Evolutionary conservation across 1,139 yeast genomes (phyloP), one percentile per base, ranked within the genome.

Genomic region (Debaryomyces sp.): DNA sequence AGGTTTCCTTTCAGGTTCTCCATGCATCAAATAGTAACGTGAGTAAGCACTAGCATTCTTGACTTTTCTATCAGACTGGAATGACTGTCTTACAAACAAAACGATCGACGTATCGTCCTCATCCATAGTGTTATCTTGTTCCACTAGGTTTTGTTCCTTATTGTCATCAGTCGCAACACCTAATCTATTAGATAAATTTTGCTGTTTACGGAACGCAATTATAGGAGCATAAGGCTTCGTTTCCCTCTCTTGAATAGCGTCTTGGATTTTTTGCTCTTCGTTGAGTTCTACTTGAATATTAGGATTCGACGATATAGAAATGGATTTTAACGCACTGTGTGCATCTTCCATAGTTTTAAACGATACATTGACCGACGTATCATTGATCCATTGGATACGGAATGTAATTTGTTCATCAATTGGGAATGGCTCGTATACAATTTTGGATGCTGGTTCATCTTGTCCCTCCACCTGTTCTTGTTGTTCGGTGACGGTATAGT

Each of bases 351-450:
- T 75, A 22, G 74, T 67, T 32, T 70, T 66, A 59, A 82, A 87
- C 3, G 77, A 82, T 13, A 85, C 62, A 50, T 81, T 82, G 24
- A 85, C 77, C 1, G 81, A 70, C 13, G 78, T 61, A 61, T 87
- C 95, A 59, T 87, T 81, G 41, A 87, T 77, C 95, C 95, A 87
- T 58, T 87, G 85, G 24, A 86, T 65, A 45, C 72, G 68, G 62
- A 80, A 84, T 18, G 60, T 62, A 13, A 66, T 52, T 45, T 67
- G 71, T 3, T 67, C 62, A 32, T 64, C 68, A 23, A 61, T 52
- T 1, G 73, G 70, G 18, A 60, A 54, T 10, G 63, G 65, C 34
- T 63, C 64, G 48, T 67, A 70, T 8, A 52, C 52, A n/a, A 45
- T 43, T 23, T 51, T 57, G 7, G 42, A 43, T n/a, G 38, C 34